A percentile compares a stretch with the other conserved stretches of the same genome.
phyloP scores from a whole-genome alignment of 306 rosid species.

The Dryas alaskensis region DNA sequence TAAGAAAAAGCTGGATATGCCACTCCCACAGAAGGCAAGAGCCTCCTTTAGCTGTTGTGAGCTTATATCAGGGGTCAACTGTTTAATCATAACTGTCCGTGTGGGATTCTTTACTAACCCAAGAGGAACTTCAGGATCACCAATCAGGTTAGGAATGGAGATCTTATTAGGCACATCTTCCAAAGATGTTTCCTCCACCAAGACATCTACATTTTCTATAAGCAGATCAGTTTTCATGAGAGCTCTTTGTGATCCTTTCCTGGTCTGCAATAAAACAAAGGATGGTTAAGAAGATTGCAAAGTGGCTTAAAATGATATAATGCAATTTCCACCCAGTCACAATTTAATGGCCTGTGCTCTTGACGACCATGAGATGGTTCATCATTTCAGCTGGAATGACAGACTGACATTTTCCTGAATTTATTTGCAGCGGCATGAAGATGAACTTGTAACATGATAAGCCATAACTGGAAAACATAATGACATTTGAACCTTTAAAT shows the following conservation, averaged over 20 bases:
- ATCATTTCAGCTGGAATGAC: background rate
- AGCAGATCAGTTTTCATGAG: conserved; percentile 6
- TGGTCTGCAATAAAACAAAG: conserved; percentile 17
- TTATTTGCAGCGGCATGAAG: background rate
- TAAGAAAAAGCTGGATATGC: conserved; percentile 18
- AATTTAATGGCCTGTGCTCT: background rate
- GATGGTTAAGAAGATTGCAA: background rate
- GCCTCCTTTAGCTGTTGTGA: conserved; percentile 23
- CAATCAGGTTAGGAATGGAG: conserved; percentile 21
- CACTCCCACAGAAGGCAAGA: conserved; percentile 22
- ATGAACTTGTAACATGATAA: background rate
- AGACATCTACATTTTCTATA: background rate
- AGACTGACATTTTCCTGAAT: background rate
- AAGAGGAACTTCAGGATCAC: conserved; percentile 23
- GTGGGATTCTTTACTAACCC: conserved; percentile 17
- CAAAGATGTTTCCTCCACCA: conserved; percentile 7
- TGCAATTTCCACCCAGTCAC: background rate
- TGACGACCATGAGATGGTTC: background rate
- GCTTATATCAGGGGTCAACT: conserved; percentile 22
- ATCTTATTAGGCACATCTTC: background rate
- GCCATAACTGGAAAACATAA: background rate
- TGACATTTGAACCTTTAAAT: background rate
- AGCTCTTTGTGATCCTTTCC: conserved; percentile 17
- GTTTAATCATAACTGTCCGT: conserved; percentile 24
- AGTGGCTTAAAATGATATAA: background rate